Base-by-base conservation (phyloP, 2,329 filamentous ascomycete species). In the Calonectria henricotiae region DNA sequence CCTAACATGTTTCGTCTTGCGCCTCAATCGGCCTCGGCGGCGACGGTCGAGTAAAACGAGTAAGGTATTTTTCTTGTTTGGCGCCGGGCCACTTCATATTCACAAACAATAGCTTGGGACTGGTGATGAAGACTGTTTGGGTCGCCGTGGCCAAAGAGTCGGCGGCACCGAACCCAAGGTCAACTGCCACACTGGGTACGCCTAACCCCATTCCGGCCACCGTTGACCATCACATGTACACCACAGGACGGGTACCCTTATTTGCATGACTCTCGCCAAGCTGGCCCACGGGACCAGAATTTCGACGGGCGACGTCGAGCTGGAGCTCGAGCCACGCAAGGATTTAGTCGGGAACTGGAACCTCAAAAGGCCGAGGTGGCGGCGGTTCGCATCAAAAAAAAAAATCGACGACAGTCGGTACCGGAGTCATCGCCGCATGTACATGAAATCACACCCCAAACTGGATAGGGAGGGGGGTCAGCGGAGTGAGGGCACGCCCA, bases 161-260 rank as follows among this genome's bases (percentile, higher is more conserved):
- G 77, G 76, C 74, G 75, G 75, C 74, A 73, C 77, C 76, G 76
- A 78, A 68, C 65, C 66, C 68, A 74, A 78, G 75, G 75, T 75
- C 74, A 78, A 78, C 77, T 78, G 77, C 77, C 77, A 78, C 77
- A 71, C 71, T 70, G 70, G 68, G 43, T 37, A 65, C 74, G 67
- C 67, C 76, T 76, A 78, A 74, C 55, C 76, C 76, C 78, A 78
- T 75, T 78, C 76, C 76, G 76, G 76, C 74, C 30, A 30, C 51
- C 49, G 69, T 65, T 74, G 65, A 67, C 72, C 71, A 78, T 78
- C 76, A 78, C 75, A 76, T 78, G 76, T 78, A 75, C 76, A 70
- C 66, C 35, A 35, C 61, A 55, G 47, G 35, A 49, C 62, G 37
- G 47, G 27, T 46, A 72, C 73, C 70, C 67, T 62, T 70, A 55